Conservation (phyloP, 1,284 basidiomycete species). For the Cystobasidium sp. region DNA sequence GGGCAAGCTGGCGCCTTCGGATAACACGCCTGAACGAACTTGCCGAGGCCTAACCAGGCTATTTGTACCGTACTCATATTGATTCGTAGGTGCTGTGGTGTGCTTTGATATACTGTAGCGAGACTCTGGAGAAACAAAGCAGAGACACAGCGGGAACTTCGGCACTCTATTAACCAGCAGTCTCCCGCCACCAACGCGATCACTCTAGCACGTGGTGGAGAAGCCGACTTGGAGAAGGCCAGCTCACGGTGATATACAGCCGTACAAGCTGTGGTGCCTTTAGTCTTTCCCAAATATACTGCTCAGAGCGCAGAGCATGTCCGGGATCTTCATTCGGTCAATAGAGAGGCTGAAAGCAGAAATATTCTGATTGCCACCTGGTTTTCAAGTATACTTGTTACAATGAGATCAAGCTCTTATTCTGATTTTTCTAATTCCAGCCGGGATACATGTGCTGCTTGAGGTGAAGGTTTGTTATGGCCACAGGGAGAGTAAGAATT, state of each 20-base stretch:
- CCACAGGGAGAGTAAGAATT: neutral
- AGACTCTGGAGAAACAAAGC: neutral
- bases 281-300: too few relatives aligned
- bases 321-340: too few relatives aligned
- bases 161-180: too few relatives aligned
- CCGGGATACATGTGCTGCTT: conserved; percentile 7
- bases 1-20: neutral
- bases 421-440: neutral
- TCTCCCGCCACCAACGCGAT: too few relatives aligned
- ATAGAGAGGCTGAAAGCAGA: neutral
- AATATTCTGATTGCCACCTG: neutral
- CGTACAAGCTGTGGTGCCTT: too few relatives aligned
- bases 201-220: too few relatives aligned
- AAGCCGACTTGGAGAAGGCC: too few relatives aligned
- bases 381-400: conserved; percentile 3
- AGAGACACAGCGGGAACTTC: neutral
- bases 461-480: neutral
- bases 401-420: conserved; percentile 14
- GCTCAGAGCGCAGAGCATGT: too few relatives aligned
- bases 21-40: neutral
- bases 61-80: conserved; percentile 19
- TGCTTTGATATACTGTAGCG: neutral
- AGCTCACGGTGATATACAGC: too few relatives aligned
- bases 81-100: neutral
- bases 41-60: conserved; percentile 38